These are phyloP conservation scores for Rhodomyrtus tomentosa DNA, from an alignment of 345 rosid species.

Conservation along the genomic window DNA sequence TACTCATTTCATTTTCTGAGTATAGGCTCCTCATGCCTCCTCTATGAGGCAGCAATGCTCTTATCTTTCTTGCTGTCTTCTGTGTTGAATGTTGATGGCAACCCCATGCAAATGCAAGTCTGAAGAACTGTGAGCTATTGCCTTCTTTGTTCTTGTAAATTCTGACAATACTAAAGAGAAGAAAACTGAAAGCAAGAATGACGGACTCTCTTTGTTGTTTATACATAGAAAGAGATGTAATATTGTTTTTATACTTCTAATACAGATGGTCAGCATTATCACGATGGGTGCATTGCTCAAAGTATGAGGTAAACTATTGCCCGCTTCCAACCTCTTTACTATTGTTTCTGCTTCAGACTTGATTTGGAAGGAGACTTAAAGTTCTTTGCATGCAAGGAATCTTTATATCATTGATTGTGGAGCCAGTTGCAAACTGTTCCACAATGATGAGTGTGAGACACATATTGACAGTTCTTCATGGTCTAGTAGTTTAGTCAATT, in stretches of 20 bases:
- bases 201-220: neutral
- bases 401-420: neutral
- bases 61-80: neutral
- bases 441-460: neutral
- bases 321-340: neutral
- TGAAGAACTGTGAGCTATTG: neutral
- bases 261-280: slow-evolving; percentile 47
- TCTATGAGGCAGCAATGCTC: neutral
- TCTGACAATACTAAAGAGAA: neutral
- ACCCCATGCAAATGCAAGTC: neutral
- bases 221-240: neutral
- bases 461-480: neutral
- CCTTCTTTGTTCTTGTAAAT: neutral
- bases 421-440: neutral
- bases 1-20: neutral
- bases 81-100: neutral
- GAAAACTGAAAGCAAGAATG: neutral
- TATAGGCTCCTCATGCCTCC: neutral
- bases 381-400: neutral
- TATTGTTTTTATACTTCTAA: neutral
- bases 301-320: slow-evolving; percentile 43
- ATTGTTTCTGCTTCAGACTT: neutral
- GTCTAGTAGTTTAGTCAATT: neutral
- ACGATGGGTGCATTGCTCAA: slow-evolving; percentile 60
- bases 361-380: neutral